Percentiles rank a stretch among this genome's conserved stretches.
phyloP scores from a whole-genome alignment of 257 asterid genomes.

The Ilex asprella region DNA sequence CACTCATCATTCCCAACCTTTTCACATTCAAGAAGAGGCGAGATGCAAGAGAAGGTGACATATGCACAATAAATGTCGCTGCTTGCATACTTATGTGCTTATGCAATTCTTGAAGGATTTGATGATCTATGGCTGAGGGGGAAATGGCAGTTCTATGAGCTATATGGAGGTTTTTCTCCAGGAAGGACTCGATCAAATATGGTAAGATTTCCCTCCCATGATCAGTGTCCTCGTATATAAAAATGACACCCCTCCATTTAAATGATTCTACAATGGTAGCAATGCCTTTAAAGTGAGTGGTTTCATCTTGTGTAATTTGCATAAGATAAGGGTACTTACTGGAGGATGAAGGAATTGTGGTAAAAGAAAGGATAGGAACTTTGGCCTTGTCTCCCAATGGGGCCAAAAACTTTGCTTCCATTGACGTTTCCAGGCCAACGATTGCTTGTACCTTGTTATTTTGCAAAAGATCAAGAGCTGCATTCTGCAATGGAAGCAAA shows the following conservation, averaged over 20 bases:
- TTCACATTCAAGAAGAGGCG: conserved; percentile 25
- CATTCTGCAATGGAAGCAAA: conserved; percentile 4
- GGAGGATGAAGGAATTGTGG: no score
- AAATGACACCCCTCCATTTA: no score
- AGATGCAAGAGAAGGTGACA: conserved; percentile 28
- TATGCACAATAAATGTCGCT: conserved; percentile 26
- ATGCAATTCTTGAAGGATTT: background rate
- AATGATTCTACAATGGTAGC: no score
- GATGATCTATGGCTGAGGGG: conserved; percentile 9
- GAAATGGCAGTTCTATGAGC: conserved; percentile 15
- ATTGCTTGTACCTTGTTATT: conserved; percentile 24
- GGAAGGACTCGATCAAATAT: conserved; percentile 17
- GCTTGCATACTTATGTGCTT: conserved; percentile 3
- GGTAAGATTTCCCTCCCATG: conserved; percentile 15
- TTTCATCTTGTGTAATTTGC: no score
- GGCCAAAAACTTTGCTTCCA: conserved; percentile 24
- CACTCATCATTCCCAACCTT: conserved; percentile 31
- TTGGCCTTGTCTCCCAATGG: conserved; percentile 19
- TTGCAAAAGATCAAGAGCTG: conserved; percentile 40
- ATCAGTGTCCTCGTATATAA: conserved; percentile 4
- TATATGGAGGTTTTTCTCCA: conserved; percentile 15
- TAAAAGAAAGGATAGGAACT: conserved; percentile 28
- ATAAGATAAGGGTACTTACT: no score
- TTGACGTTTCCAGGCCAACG: conserved; percentile 23
- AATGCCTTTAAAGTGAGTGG: no score